Conservation (phyloP, 208 protist genomes). For the Polymyxa betae region DNA sequence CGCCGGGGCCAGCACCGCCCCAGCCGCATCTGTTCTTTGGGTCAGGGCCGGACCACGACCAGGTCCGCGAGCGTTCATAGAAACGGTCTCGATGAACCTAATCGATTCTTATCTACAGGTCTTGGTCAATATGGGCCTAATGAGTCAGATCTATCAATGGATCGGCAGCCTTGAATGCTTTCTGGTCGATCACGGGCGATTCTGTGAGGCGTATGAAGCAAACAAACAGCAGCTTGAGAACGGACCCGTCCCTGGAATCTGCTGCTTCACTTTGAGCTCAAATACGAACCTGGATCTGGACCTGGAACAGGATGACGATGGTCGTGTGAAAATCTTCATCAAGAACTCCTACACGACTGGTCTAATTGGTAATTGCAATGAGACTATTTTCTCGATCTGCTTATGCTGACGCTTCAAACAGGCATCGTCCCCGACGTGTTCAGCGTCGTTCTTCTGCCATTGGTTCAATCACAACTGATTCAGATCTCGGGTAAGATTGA, state of each 20-base stretch:
- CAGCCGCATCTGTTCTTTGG: not conserved
- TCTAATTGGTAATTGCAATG: no score
- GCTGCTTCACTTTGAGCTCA: not conserved
- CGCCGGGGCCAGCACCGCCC: not conserved
- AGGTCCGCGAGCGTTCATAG: not conserved
- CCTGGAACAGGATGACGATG: not conserved
- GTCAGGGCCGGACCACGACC: not conserved
- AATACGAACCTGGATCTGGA: slow-evolving; percentile 2
- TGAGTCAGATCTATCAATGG: not conserved
- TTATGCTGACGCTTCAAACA: no score
- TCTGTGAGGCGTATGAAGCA: not conserved
- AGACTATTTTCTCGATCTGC: no score
- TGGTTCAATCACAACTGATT: not conserved
- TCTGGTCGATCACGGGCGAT: not conserved
- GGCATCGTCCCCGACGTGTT: not conserved
- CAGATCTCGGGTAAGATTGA: not conserved
- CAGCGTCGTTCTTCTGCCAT: not conserved
- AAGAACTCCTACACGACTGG: slow-evolving; percentile 7
- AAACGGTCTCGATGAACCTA: not conserved
- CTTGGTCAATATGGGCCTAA: not conserved
- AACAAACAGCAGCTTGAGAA: not conserved
- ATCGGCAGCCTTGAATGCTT: not conserved
- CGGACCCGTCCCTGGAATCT: not conserved
- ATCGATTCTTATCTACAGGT: not conserved
- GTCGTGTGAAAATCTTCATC: not conserved